Evolutionary conservation across 495 filamentous ascomycete genomes (phyloP), one percentile per base, ranked within the genome.

Genomic region (Podospora didyma): DNA sequence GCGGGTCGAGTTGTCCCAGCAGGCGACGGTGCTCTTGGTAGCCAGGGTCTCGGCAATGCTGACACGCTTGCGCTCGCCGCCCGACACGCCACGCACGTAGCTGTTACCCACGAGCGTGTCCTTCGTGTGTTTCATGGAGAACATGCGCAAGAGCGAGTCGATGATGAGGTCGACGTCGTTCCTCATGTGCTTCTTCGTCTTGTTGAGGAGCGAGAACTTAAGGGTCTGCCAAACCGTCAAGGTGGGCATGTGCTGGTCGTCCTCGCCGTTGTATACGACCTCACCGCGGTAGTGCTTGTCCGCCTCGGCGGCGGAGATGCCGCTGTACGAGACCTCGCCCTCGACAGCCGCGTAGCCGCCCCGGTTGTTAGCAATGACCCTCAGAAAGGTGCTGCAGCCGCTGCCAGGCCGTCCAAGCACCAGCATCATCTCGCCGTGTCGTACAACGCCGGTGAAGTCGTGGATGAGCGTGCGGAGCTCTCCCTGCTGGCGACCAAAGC

Each of bases 91-190:
- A 26, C 91, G 82, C 16, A 92, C 82, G 59, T 86, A 92, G 63
- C 87, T 88, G 67, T 96, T 89, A 20, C 92, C 92, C 14, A 97
- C 90, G 20, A 85, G 76, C 0, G 92, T 96, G 61, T 94, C 81
- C 62, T 82, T 82, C 0, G 92, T 94, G 65, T 96, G 90, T 6
- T 68, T 68, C 20, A 79, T 89, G 76, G 88, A 88, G 58, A 96
- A 94, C 34, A 92, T 75, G 59, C 89, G 86, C 37, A 89, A 78
- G 39, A 94, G 77, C 1, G 88, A 84, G 17, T 84, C 73, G 6
- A 90, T 76, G 42, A 89, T 87, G 49, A 88, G 71, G 3, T 84
- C 80, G 22, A 91, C 86, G 51, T 88, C 85, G 1, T 73, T 78
- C 17, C 78, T 79, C n/a, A 86, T 79, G 42, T 80, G 75, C 72